Evolutionary conservation across 768 basidiomycete genomes (phyloP).

Genomic region (Austroboletus eburneus): DNA sequence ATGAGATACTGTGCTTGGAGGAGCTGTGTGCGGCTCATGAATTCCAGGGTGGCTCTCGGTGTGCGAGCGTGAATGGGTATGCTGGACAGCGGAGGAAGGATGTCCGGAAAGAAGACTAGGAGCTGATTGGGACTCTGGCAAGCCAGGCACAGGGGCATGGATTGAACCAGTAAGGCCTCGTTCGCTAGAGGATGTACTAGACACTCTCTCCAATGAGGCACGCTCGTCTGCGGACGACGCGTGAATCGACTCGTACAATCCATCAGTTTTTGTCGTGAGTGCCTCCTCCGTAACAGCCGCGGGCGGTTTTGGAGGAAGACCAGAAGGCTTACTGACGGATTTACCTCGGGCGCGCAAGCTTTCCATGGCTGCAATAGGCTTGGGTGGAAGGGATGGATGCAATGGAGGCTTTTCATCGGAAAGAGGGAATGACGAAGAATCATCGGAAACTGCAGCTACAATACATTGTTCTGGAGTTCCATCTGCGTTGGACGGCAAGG

Average conservation of each 20-base stretch:
- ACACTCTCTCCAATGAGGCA: conserved; percentile 14
- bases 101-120: conserved; percentile 32
- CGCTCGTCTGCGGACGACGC: conserved; percentile 18
- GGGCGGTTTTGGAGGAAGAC: conserved; percentile 11
- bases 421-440: conserved; percentile 5
- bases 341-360: conserved; percentile 9
- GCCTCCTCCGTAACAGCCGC: conserved; percentile 9
- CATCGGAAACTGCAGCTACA: conserved; percentile 8
- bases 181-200: conserved; percentile 22
- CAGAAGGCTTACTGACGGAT: conserved; percentile 13
- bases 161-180: conserved; percentile 50
- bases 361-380: conserved; percentile 34
- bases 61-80: conserved; percentile 50
- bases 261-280: conserved; percentile 13
- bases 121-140: conserved; percentile 38
- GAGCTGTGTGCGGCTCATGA: conserved; percentile 28
- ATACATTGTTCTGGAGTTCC: conserved; percentile 18
- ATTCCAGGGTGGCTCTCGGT: conserved; percentile 46
- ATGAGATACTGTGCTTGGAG: conserved; percentile 19
- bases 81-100: conserved; percentile 22
- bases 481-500: conserved; percentile 3
- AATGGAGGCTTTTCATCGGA: conserved; percentile 24
- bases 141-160: conserved; percentile 44
- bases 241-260: conserved; percentile 28
- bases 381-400: conserved; percentile 46